These are phyloP conservation scores for Cercospora sojina DNA, from an alignment of 2,329 filamentous ascomycete genomes.

Conservation along the genomic window DNA sequence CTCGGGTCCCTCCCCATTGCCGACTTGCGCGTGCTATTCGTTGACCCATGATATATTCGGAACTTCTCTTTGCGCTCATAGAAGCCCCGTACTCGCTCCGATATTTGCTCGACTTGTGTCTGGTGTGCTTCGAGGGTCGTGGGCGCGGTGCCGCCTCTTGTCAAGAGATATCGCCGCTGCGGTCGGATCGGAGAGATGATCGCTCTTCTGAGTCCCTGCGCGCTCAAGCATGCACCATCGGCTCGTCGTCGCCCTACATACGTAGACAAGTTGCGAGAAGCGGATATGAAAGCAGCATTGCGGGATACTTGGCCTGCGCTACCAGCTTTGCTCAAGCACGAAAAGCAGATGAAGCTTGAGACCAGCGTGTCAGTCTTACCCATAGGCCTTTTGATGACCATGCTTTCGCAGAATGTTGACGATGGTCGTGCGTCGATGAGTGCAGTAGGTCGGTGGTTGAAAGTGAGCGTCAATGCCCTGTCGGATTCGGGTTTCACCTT, in stretches of 20 bases:
- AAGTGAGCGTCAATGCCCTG: not conserved
- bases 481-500: not conserved
- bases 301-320: slow-evolving; percentile 14
- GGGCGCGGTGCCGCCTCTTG: slow-evolving; percentile 24
- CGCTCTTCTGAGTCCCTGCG: not conserved
- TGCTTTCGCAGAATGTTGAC: not conserved
- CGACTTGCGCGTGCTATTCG: slow-evolving; percentile 68
- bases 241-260: not conserved
- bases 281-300: slow-evolving; percentile 13
- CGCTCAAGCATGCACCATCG: not conserved
- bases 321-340: slow-evolving; percentile 10
- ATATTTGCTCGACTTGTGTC: slow-evolving; percentile 46
- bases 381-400: not conserved
- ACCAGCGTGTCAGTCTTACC: not conserved
- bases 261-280: slow-evolving; percentile 6
- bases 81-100: slow-evolving; percentile 50
- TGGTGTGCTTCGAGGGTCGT: slow-evolving; percentile 26
- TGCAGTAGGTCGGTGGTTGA: not conserved
- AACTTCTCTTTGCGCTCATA: slow-evolving; percentile 59
- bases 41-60: slow-evolving; percentile 74
- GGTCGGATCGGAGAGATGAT: not conserved
- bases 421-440: not conserved
- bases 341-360: slow-evolving; percentile 10
- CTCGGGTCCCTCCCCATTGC: slow-evolving; percentile 34
- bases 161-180: slow-evolving; percentile 14